Evolutionary conservation across 768 basidiomycete genomes (phyloP).

Genomic region (Omphalotus guepiniiformis): DNA sequence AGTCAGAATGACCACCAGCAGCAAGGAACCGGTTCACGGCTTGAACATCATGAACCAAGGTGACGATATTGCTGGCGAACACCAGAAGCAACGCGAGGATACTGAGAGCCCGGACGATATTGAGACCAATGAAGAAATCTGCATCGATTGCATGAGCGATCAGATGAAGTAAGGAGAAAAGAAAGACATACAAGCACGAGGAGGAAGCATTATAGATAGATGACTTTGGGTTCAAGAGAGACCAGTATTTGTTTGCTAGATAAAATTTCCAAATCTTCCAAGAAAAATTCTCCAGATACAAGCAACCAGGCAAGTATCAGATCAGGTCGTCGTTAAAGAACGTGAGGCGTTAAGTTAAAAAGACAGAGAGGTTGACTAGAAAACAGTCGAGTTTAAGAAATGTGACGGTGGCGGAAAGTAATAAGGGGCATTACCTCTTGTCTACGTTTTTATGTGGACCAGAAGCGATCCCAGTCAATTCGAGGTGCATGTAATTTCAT

Average conservation of each 20-base stretch:
- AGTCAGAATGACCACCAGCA: conserved; percentile 34
- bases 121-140: conserved; percentile 64
- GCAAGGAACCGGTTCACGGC: conserved; percentile 63
- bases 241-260: neutral
- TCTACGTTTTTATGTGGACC: too few species aligned
- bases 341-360: too few species aligned
- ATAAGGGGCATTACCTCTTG: too few species aligned
- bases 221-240: neutral
- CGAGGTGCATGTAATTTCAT: too few species aligned
- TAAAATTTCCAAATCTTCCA: neutral
- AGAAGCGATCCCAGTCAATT: too few species aligned
- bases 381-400: too few species aligned
- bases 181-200: conserved; percentile 5
- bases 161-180: neutral
- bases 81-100: conserved; percentile 77
- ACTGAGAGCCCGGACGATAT: conserved; percentile 70
- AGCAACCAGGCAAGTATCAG: conserved; percentile 5
- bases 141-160: neutral
- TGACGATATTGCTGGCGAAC: conserved; percentile 70
- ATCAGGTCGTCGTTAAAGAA: too few species aligned
- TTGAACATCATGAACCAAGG: conserved; percentile 70
- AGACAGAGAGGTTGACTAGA: too few species aligned
- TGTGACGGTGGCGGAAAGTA: too few species aligned
- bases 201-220: conserved; percentile 6
- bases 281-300: neutral